phyloP scores from a whole-genome alignment of 768 basidiomycete species.

The Amyloporia xantha region DNA sequence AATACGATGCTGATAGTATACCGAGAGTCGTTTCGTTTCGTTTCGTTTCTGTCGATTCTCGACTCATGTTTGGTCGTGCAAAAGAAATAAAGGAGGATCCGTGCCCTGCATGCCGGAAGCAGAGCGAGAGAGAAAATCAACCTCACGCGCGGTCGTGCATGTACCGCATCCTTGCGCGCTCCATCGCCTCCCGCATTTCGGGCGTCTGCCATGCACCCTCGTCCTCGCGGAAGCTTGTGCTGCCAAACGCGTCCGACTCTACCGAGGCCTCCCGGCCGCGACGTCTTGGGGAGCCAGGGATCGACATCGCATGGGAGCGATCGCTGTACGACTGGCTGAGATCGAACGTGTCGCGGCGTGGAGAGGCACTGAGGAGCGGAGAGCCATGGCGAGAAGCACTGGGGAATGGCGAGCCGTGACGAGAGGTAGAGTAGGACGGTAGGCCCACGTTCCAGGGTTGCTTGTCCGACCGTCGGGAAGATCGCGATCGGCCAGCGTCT shows the following conservation, averaged over 20 bases:
- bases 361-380: constrained; percentile 26
- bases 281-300: constrained; percentile 5
- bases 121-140: background rate
- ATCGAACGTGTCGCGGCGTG: constrained; percentile 29
- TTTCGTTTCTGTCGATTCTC: background rate
- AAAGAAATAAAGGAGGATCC: background rate
- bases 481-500: constrained; percentile 20
- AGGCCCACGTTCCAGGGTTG: constrained; percentile 9
- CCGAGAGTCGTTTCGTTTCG: background rate
- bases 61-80: background rate
- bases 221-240: constrained; percentile 33
- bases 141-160: constrained; percentile 6
- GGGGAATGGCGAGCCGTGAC: constrained; percentile 19
- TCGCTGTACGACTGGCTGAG: constrained; percentile 19
- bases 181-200: constrained; percentile 67
- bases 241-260: constrained; percentile 27
- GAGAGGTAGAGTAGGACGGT: constrained; percentile 23
- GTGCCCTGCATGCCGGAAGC: background rate
- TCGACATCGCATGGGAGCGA: constrained; percentile 11
- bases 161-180: constrained; percentile 47
- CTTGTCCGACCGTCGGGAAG: constrained; percentile 14
- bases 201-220: constrained; percentile 50
- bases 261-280: constrained; percentile 27
- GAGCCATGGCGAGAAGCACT: constrained; percentile 22
- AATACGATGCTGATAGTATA: background rate